phyloP scores from a whole-genome alignment of 169 alveolate species.

The Plasmodium ovale region DNA sequence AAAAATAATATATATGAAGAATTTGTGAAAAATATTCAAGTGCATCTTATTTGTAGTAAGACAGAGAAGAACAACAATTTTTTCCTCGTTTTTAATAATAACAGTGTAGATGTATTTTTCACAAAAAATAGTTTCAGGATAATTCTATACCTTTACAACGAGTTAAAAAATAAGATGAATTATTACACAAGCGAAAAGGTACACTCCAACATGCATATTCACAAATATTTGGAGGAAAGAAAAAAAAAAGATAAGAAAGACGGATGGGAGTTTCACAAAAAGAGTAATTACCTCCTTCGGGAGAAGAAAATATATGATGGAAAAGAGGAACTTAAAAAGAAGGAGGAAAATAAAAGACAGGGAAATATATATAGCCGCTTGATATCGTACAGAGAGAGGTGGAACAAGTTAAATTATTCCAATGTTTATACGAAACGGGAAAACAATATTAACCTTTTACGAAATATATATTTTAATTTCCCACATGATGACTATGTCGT shows the following conservation, averaged over 20 bases:
- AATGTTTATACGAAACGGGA: too few relatives aligned
- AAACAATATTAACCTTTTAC: neutral
- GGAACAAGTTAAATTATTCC: too few relatives aligned
- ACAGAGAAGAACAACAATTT: slow-evolving; percentile 17
- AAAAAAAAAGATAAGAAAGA: too few relatives aligned
- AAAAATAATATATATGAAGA: slow-evolving; percentile 64
- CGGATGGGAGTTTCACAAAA: too few relatives aligned
- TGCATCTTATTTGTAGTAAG: slow-evolving; percentile 2
- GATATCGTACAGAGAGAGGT: too few relatives aligned
- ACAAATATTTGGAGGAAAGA: neutral
- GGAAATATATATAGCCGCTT: too few relatives aligned
- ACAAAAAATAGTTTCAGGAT: slow-evolving; percentile 33
- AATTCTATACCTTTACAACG: slow-evolving; percentile 16
- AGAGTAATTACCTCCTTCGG: too few relatives aligned
- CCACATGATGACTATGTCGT: slow-evolving; percentile 1
- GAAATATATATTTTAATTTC: slow-evolving; percentile 3
- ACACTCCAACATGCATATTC: neutral
- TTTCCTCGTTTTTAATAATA: slow-evolving; percentile 6
- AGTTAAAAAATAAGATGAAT: slow-evolving; percentile 10
- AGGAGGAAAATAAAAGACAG: neutral
- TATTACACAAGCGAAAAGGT: slow-evolving; percentile 2
- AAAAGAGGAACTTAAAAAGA: neutral
- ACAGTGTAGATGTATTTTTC: slow-evolving; percentile 9
- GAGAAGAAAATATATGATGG: neutral
- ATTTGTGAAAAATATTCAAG: slow-evolving; percentile 15